A percentile compares a stretch with the other conserved stretches of the same genome.
Conservation (phyloP, 2,329 filamentous ascomycete species). For the Xylariales sp. region DNA sequence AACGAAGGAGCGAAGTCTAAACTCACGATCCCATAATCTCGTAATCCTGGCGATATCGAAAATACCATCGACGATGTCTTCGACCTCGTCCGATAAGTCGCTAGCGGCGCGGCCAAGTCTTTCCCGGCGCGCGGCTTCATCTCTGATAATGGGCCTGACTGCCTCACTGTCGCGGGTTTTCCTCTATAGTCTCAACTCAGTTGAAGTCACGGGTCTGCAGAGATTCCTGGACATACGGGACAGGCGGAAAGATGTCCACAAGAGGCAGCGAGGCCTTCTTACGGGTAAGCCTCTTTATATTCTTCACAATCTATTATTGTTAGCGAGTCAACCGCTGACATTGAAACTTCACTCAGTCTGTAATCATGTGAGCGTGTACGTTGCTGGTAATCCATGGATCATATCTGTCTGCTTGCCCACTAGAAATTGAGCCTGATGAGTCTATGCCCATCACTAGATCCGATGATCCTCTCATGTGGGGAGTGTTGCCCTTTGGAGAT, state of each 20-base stretch:
- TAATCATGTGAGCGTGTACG: constrained; percentile 90
- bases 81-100: constrained; percentile 32
- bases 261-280: constrained; percentile 79
- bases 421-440: constrained; percentile 42
- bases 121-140: constrained; percentile 79
- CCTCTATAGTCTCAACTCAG: constrained; percentile 77
- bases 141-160: constrained; percentile 78
- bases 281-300: constrained; percentile 69
- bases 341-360: constrained; percentile 69
- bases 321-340: constrained; percentile 34
- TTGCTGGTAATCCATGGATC: constrained; percentile 45
- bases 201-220: constrained; percentile 81
- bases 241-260: constrained; percentile 72
- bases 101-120: constrained; percentile 63
- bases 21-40: constrained; percentile 1
- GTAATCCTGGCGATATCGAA: constrained; percentile 36
- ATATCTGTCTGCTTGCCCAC: constrained; percentile 15
- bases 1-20: constrained; percentile 35
- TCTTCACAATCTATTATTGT: constrained; percentile 5
- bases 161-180: constrained; percentile 79
- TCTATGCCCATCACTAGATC: constrained; percentile 66
- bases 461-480: constrained; percentile 96
- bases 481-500: constrained; percentile 81
- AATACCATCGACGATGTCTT: constrained; percentile 18
- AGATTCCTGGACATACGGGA: constrained; percentile 81